phyloP scores from a whole-genome alignment of 2,329 filamentous ascomycete species.

The Talaromyces albobiverticillius region DNA sequence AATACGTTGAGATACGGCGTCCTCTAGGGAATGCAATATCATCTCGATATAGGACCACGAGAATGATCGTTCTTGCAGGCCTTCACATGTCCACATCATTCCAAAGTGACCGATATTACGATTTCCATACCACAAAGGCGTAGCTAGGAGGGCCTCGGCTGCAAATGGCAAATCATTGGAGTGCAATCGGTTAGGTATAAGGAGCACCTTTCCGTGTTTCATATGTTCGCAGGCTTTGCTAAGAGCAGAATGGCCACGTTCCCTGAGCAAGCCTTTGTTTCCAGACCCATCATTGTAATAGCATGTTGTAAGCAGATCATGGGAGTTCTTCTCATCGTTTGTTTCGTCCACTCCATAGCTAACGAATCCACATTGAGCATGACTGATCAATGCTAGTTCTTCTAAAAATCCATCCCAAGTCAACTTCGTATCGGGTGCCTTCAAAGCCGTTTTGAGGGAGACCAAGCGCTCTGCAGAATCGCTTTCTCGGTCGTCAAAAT shows the following conservation, averaged over 20 bases:
- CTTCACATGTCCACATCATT: constrained; percentile 67
- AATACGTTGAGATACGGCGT: constrained; percentile 60
- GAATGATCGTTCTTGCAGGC: constrained; percentile 53
- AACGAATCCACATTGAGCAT: constrained; percentile 66
- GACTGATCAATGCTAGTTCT: constrained; percentile 60
- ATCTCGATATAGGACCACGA: constrained; percentile 68
- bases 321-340: constrained; percentile 59
- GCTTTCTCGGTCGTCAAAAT: constrained; percentile 26
- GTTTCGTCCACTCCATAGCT: constrained; percentile 58
- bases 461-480: constrained; percentile 58
- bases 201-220: constrained; percentile 68
- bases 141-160: constrained; percentile 64
- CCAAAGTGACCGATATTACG: constrained; percentile 66
- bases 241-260: constrained; percentile 64
- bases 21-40: constrained; percentile 66
- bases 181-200: constrained; percentile 61
- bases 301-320: constrained; percentile 63
- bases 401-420: constrained; percentile 66
- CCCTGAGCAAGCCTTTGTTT: constrained; percentile 52
- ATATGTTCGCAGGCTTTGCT: constrained; percentile 66
- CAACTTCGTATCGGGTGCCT: constrained; percentile 52
- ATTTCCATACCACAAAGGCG: constrained; percentile 63
- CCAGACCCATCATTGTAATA: constrained; percentile 63
- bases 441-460: constrained; percentile 56
- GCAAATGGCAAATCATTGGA: constrained; percentile 58